Base-by-base conservation (phyloP, 495 filamentous ascomycete species). In the Podospora australis region DNA sequence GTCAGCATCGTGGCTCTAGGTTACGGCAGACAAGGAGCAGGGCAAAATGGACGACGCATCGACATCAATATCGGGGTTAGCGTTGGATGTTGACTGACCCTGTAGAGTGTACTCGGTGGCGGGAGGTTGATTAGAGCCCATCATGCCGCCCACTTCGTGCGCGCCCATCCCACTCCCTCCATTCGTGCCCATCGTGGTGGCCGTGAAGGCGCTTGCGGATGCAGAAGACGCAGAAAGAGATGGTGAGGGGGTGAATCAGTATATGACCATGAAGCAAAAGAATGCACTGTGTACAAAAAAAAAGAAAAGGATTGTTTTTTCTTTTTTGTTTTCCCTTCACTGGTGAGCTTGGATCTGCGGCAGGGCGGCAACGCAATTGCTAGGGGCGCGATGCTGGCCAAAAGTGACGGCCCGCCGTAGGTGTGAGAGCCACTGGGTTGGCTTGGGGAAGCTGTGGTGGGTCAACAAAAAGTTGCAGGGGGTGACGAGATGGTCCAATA, bases 61-160 rank as follows among this genome's bases (percentile, higher is more conserved):
- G n/a, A n/a, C n/a, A n/a, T n/a, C n/a, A n/a, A n/a, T n/a, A n/a
- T n/a, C n/a, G n/a, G n/a, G n/a, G n/a, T 34, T 34, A 14, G 30
- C 16, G 21, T n/a, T 10, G 25, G 30, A 25, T 34, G 6, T 29
- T 25, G 26, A 60, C 75, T 59, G 63, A 95, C 91, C 92, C 80
- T 98, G 92, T 35, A 98, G 73, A 24, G 92, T 97, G 59, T 98
- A 98, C 64, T 98, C 94, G n/a, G 94, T 96, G 39, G 88, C 92
- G 50, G 84, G 81, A 28, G 82, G 82, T 50, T 85, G 81, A 57
- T 78, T 75, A 29, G 44, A 62, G 21, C 59, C 59, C 61, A 65
- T 61, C 20, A 55, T 46, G 45, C 53, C 55, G 40, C 54, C 53
- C 43, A 55, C 57, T 17, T 66, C 58, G 34, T 74, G 67, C 35